Evolutionary conservation across 2,329 filamentous ascomycete species (phyloP).

Genomic region (Sporothrix humicola): DNA sequence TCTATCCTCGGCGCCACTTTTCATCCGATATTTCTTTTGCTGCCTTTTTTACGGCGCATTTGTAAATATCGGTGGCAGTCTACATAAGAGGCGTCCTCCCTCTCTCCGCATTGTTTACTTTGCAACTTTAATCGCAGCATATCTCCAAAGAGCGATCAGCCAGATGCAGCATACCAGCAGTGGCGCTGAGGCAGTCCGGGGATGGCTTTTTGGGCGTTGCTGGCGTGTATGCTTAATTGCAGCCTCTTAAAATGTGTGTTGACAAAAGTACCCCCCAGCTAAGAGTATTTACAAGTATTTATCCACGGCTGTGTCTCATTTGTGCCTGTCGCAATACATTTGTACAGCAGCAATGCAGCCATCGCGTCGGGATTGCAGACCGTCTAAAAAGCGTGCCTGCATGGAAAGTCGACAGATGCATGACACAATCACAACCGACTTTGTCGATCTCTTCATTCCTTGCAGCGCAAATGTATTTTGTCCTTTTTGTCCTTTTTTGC

Average conservation of each 20-base stretch:
- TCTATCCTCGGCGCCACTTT: constrained; percentile 4
- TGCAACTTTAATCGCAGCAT: constrained; percentile 9
- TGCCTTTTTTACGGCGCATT: background rate
- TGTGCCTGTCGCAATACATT: background rate
- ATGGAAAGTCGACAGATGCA: no score
- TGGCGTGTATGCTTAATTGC: background rate
- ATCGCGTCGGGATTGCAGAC: constrained; percentile 3
- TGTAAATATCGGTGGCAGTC: background rate
- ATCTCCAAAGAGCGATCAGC: background rate
- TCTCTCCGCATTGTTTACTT: background rate
- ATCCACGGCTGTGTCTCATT: no score
- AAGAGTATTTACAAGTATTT: background rate
- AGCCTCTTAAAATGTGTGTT: background rate
- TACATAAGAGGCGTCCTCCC: background rate
- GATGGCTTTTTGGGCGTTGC: no score
- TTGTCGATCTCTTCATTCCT: constrained; percentile 2
- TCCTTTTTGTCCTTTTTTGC: background rate
- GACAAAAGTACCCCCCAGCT: background rate
- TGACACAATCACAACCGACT: background rate
- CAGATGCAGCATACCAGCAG: constrained; percentile 10
- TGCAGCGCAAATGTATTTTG: background rate
- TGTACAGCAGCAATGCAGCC: background rate
- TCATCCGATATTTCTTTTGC: background rate
- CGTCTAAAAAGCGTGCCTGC: background rate
- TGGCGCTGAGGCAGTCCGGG: background rate